Base-by-base conservation (phyloP, 1,139 yeast species). In the Fermentozyma sake region DNA sequence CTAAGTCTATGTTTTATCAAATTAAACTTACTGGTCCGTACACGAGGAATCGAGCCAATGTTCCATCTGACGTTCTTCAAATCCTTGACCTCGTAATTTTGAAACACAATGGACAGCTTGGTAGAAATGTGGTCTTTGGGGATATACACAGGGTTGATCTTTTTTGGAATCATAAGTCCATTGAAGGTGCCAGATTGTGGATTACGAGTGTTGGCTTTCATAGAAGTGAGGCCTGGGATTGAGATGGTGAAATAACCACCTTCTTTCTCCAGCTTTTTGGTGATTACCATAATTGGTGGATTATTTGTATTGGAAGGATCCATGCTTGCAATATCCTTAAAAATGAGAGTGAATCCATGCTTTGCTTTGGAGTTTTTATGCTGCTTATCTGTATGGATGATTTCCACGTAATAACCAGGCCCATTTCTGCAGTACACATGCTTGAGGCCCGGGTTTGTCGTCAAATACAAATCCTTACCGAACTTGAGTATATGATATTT, bases 391-490 rank as follows among this genome's bases (percentile, higher is more conserved):
- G 48, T 41, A 18, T 33, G 41, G 17, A 51, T 48, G 2, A 72
- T 48, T 29, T 68, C 68, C 4, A 75, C 68, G 35, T 62, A 71
- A 42, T 66, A 72, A 1, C 81, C 76, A 0, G 82, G 82, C 0
- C 72, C 80, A 41, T 63, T 60, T 12, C 80, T 54, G 33, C 79
- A 69, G 39, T 68, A 71, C 25, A 70, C 50, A 42, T 76, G 81
- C 35, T 68, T 65, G 18, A 61, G 50, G 14, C 71, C 74, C 0
- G 83, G 83, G 40, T 75, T 77, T 1, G 83, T 76, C 2, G 81
- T 68, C 16, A 76, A 44, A 40, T 76, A 76, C 30, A 74, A 55
- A 33, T 63, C 65, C 20, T 61, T 61, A 4, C 76, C 75, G 28
- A 72, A 55, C 29, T 58, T 63, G 16, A 72, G 48, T 7, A 76